A percentile compares a stretch with the other conserved stretches of the same genome.
Conservation (phyloP, 2,329 filamentous ascomycete species). For the Bertia moriformis region DNA sequence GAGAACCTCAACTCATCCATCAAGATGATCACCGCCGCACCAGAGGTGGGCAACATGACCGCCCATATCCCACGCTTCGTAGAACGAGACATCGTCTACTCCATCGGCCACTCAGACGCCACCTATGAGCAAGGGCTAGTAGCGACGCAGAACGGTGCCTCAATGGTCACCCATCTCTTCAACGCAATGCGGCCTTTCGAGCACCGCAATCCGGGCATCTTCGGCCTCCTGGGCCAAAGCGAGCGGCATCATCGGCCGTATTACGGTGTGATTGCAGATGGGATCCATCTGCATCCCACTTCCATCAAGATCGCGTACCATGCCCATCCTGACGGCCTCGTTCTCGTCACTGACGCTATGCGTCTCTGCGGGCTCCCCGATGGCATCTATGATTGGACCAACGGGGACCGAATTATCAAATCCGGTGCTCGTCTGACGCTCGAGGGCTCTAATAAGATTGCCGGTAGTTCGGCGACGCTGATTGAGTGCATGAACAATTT, state of each 20-base stretch:
- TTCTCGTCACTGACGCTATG: slow-evolving; percentile 89
- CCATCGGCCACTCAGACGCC: slow-evolving; percentile 76
- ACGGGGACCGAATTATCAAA: slow-evolving; percentile 55
- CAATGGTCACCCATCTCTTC: slow-evolving; percentile 86
- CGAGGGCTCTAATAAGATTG: slow-evolving; percentile 66
- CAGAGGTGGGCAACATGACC: slow-evolving; percentile 62
- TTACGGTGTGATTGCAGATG: slow-evolving; percentile 82
- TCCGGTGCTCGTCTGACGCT: slow-evolving; percentile 58
- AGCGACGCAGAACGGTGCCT: slow-evolving; percentile 61
- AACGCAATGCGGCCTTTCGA: slow-evolving; percentile 86
- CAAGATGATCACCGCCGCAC: slow-evolving; percentile 74
- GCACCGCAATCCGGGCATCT: slow-evolving; percentile 81
- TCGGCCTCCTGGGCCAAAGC: slow-evolving; percentile 64
- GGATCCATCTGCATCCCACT: slow-evolving; percentile 77
- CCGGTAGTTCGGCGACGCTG: slow-evolving; percentile 60
- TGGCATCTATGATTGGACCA: slow-evolving; percentile 75
- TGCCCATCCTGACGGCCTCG: slow-evolving; percentile 69
- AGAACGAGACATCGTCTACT: slow-evolving; percentile 55
- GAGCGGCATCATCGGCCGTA: slow-evolving; percentile 49
- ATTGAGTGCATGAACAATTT: slow-evolving; percentile 76
- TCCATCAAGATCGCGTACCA: slow-evolving; percentile 81
- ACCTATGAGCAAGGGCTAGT: slow-evolving; percentile 68
- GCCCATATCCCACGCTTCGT: slow-evolving; percentile 53
- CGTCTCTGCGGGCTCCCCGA: slow-evolving; percentile 71
- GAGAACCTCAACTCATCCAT: slow-evolving; percentile 50